These are phyloP conservation scores for Actinidia chinensis DNA, from an alignment of 179 eudicot species.

Conservation along the genomic window DNA sequence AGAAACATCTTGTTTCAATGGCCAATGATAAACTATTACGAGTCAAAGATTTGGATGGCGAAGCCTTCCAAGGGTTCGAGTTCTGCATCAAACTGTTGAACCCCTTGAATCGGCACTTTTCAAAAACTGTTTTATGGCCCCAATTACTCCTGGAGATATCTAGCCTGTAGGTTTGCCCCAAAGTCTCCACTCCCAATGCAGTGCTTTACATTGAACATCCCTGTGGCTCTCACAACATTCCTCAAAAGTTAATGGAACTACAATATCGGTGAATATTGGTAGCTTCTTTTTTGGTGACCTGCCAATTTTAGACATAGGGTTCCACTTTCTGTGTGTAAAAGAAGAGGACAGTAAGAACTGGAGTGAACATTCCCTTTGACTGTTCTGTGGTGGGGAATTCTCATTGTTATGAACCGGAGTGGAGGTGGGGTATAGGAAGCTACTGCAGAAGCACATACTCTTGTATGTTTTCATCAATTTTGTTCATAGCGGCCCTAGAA, in stretches of 20 bases:
- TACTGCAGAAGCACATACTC: too few relatives aligned
- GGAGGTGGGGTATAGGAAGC: too few relatives aligned
- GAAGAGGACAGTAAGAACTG: too few relatives aligned
- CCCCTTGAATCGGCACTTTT: slow-evolving; percentile 64
- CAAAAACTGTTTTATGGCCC: slow-evolving; percentile 55
- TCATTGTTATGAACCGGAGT: too few relatives aligned
- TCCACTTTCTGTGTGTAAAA: slow-evolving; percentile 50
- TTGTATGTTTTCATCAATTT: too few relatives aligned
- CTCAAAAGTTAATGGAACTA: slow-evolving; percentile 48
- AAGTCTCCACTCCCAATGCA: slow-evolving; percentile 68
- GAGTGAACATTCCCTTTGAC: too few relatives aligned
- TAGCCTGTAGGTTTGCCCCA: slow-evolving; percentile 65
- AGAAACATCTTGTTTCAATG: slow-evolving; percentile 62
- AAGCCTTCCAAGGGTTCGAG: slow-evolving; percentile 55
- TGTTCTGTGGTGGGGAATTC: too few relatives aligned
- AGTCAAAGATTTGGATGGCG: slow-evolving; percentile 55
- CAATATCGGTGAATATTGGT: slow-evolving; percentile 48
- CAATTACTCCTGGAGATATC: slow-evolving; percentile 51
- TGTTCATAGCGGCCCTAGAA: too few relatives aligned
- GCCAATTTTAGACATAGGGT: slow-evolving; percentile 38
- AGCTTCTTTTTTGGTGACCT: slow-evolving; percentile 48
- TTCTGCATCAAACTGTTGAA: slow-evolving; percentile 62
- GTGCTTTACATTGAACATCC: slow-evolving; percentile 52
- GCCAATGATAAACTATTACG: slow-evolving; percentile 58
- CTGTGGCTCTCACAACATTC: slow-evolving; percentile 57